Conservation (phyloP, 2,329 filamentous ascomycete species). For the Colletotrichum paranaense region DNA sequence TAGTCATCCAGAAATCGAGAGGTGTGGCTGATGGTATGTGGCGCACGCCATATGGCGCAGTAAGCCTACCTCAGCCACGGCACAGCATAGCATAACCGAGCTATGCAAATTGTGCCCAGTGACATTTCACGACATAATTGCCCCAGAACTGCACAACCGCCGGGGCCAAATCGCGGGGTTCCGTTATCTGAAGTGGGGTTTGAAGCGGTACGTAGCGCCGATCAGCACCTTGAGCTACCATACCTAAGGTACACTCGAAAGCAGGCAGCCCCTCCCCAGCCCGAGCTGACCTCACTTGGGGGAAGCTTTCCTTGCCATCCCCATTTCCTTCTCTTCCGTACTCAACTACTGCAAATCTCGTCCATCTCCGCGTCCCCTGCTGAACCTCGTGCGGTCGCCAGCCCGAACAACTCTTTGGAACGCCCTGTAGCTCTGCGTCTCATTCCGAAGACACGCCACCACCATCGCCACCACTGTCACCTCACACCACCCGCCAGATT, state of each 20-base stretch:
- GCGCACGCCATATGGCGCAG: no score
- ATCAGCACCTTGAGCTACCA: neutral
- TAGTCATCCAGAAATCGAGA: neutral
- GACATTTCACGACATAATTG: neutral
- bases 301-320: neutral
- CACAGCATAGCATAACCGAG: neutral
- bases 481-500: neutral
- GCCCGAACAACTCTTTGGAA: conserved; percentile 1
- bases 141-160: neutral
- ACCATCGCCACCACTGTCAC: neutral
- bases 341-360: neutral
- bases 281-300: neutral
- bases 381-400: conserved; percentile 8
- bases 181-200: conserved; percentile 29
- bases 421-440: conserved; percentile 24
- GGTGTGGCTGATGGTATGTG: neutral
- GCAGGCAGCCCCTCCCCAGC: neutral
- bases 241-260: neutral
- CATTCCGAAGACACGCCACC: conserved; percentile 3
- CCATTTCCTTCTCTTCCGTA: neutral
- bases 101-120: neutral
- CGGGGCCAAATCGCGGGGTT: conserved; percentile 26
- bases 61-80: neutral
- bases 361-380: conserved; percentile 4
- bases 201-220: neutral